A percentile compares a stretch with the other conserved stretches of the same genome.
Evolutionary conservation across 805 yeast genomes (phyloP).

Genomic region (Suhomyces xylopsoci): DNA sequence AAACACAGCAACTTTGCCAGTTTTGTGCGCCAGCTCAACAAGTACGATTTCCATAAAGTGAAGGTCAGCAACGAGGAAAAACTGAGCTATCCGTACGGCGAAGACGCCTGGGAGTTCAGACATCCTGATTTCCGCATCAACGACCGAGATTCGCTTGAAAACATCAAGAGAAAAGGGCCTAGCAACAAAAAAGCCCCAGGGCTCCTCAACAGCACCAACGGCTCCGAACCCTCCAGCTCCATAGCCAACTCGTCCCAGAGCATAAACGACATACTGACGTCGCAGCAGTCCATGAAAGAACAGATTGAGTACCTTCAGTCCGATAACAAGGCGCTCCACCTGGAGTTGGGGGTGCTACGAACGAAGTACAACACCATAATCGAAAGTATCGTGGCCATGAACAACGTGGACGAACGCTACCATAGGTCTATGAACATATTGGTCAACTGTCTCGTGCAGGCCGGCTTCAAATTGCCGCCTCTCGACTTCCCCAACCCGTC

Average conservation of each 20-base stretch:
- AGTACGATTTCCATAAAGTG: constrained; percentile 96
- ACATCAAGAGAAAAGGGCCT: constrained; percentile 82
- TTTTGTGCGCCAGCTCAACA: constrained; percentile 92
- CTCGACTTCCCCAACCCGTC: constrained; percentile 51
- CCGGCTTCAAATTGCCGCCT: constrained; percentile 68
- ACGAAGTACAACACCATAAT: constrained; percentile 63
- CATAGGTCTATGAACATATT: constrained; percentile 50
- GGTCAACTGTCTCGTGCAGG: constrained; percentile 46
- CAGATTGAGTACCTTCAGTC: constrained; percentile 31
- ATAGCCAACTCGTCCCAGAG: constrained; percentile 5
- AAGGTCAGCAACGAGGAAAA: constrained; percentile 66
- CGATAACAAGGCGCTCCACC: constrained; percentile 31
- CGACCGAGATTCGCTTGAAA: constrained; percentile 76
- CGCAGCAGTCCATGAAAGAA: constrained; percentile 20
- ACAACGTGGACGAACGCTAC: constrained; percentile 55
- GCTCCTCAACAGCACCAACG: background rate
- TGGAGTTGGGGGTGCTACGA: constrained; percentile 40
- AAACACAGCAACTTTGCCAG: constrained; percentile 93
- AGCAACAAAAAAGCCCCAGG: constrained; percentile 42
- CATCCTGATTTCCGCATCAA: constrained; percentile 84
- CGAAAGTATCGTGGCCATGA: constrained; percentile 56
- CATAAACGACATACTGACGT: constrained; percentile 1
- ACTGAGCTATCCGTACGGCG: constrained; percentile 55
- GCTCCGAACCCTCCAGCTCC: constrained; percentile 1
- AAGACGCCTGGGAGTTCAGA: constrained; percentile 89